These are phyloP conservation scores for Aspergillus sp. DNA, from an alignment of 2,329 filamentous ascomycete genomes.

Conservation along the genomic window DNA sequence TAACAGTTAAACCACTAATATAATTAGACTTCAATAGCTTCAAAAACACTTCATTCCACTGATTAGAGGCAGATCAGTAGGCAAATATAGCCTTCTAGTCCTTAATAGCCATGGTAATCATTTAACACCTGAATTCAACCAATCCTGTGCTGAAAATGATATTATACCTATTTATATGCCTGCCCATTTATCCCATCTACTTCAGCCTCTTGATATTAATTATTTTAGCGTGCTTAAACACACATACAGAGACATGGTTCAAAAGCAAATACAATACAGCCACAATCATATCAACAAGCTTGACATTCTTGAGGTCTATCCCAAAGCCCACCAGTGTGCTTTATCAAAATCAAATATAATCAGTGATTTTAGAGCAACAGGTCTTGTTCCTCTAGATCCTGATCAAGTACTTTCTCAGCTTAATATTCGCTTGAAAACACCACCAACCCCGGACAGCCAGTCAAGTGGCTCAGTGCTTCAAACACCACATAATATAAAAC, in stretches of 20 bases:
- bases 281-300: no score
- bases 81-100: background rate
- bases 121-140: background rate
- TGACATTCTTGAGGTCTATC: no score
- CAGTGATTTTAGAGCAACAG: background rate
- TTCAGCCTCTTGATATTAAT: background rate
- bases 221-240: background rate
- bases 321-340: no score
- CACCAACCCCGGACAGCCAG: background rate
- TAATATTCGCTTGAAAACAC: background rate
- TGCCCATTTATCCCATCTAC: background rate
- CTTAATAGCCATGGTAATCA: background rate
- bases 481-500: background rate
- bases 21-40: background rate
- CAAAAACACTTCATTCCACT: background rate
- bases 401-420: background rate
- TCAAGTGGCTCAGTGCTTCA: background rate
- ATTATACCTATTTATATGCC: background rate
- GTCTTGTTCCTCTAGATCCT: background rate
- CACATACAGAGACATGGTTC: background rate
- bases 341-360: no score
- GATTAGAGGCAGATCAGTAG: background rate
- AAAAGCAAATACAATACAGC: background rate
- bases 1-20: no score
- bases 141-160: background rate